These are phyloP conservation scores for Pistacia integerrima DNA, from an alignment of 345 rosid species.

Conservation along the genomic window DNA sequence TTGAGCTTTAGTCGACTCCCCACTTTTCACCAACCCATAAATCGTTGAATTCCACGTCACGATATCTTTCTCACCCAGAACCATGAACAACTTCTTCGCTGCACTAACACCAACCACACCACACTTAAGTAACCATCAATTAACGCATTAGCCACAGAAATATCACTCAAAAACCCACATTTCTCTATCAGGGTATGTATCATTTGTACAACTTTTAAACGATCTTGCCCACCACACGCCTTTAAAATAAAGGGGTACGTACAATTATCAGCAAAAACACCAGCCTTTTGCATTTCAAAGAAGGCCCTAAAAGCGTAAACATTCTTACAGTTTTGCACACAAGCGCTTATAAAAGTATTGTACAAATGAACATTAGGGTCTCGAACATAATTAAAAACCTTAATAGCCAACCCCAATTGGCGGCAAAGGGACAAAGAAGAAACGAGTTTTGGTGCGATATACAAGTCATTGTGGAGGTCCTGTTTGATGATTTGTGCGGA, in stretches of 20 bases:
- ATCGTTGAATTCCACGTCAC: conserved; percentile 90
- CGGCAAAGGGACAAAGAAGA: conserved; percentile 69
- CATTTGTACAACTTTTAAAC: conserved; percentile 66
- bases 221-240: conserved; percentile 52
- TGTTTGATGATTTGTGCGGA: conserved; percentile 71
- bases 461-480: conserved; percentile 56
- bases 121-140: conserved; percentile 77
- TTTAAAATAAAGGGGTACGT: conserved; percentile 83
- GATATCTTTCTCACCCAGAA: conserved; percentile 58
- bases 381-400: conserved; percentile 61
- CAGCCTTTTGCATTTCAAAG: conserved; percentile 61
- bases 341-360: conserved; percentile 71
- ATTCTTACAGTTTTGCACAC: conserved; percentile 51
- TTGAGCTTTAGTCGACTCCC: conserved; percentile 56
- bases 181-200: conserved; percentile 71
- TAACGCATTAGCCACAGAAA: conserved; percentile 79
- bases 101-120: conserved; percentile 57
- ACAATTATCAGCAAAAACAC: conserved; percentile 66
- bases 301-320: conserved; percentile 58
- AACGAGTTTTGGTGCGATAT: conserved; percentile 71
- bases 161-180: conserved; percentile 64
- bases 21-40: conserved; percentile 56
- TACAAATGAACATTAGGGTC: conserved; percentile 60
- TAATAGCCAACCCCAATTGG: conserved; percentile 50
- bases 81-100: conserved; percentile 65